Evolutionary conservation across 352 stramenopile genomes (phyloP).

Genomic region (Thalassiosira mediterranea): DNA sequence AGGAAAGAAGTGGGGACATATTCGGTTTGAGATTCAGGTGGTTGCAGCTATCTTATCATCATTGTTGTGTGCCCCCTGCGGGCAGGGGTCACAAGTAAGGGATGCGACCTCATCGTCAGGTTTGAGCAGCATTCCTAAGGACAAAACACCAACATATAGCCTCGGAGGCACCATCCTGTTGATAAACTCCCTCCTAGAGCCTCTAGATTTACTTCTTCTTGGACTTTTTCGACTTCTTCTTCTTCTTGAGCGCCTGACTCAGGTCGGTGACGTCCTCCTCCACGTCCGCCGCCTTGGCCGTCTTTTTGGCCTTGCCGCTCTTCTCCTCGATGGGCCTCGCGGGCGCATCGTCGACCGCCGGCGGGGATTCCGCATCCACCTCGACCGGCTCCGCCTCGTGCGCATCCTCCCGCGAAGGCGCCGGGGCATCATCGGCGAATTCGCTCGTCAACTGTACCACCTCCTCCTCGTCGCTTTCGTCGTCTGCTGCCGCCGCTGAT

Average conservation of each 20-base stretch:
- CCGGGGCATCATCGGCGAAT: conserved; percentile 14
- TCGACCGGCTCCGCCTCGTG: conserved; percentile 44
- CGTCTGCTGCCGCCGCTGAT: not conserved
- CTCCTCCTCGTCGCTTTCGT: conserved; percentile 32
- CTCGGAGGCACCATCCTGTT: too few relatives aligned
- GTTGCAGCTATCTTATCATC: too few relatives aligned
- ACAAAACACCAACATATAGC: too few relatives aligned
- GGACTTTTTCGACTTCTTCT: conserved; percentile 63
- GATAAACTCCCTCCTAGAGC: too few relatives aligned
- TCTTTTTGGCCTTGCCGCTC: conserved; percentile 13
- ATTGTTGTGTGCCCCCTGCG: too few relatives aligned
- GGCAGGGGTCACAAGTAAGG: too few relatives aligned
- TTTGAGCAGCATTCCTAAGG: too few relatives aligned
- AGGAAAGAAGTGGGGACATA: too few relatives aligned
- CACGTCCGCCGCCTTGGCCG: conserved; percentile 10
- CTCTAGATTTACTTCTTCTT: conserved; percentile 65
- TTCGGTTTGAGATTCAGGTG: too few relatives aligned
- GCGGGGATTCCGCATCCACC: conserved; percentile 38
- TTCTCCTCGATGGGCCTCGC: conserved; percentile 5
- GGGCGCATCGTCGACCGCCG: not conserved
- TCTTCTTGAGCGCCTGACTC: conserved; percentile 62
- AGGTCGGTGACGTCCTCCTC: conserved; percentile 70
- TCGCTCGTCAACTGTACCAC: conserved; percentile 39
- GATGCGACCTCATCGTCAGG: too few relatives aligned
- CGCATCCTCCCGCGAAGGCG: conserved; percentile 32